Evolutionary conservation across 2,329 filamentous ascomycete species (phyloP), one percentile per base, ranked within the genome.

Genomic region (Thielaviopsis ethacetica): DNA sequence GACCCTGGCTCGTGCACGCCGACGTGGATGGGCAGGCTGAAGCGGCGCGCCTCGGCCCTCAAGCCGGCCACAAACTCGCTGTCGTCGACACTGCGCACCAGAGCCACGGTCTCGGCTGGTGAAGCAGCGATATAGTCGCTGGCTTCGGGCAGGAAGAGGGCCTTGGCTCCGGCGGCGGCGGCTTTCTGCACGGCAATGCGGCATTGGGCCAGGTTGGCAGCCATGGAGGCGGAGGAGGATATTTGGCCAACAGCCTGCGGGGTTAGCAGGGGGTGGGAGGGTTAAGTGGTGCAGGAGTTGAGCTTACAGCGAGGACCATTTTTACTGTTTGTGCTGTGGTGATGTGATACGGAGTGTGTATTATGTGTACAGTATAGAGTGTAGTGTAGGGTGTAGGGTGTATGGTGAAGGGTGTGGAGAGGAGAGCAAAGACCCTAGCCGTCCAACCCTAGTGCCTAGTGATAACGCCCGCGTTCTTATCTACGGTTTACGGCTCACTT

Each of bases 141-240:
- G 24, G 91, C 91, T 77, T 96, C 91, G 13, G 91, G 91, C 57
- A 96, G 84, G 73, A 97, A 96, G 55, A 96, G 79, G 19, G 86
- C 82, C 80, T 62, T 60, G 52, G 62, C 62, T 3, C 58, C 60
- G 3, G 53, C 52, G 13, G 53, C 13, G 2, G 54, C 60, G 21
- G 62, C 62, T 30, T 53, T 26, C 4, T 53, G 17, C 7, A 63
- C 53, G 2, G 59, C 57, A 10, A 12, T 50, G 21, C 21, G 49
- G 53, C 62, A 63, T 52, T 63, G 58, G 19, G 52, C 51, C 27
- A 63, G 60, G 13, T 63, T 63, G 17, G 51, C 44, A 7, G 56
- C 30, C 52, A 63, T 50, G 27, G 53, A 51, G 6, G 60, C 58
- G 17, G 62, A 62, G 5, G 62, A 62, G 7, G 58, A 62, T 22